phyloP scores from a whole-genome alignment of 2,329 filamentous ascomycete species.

The Xylaria sp. region DNA sequence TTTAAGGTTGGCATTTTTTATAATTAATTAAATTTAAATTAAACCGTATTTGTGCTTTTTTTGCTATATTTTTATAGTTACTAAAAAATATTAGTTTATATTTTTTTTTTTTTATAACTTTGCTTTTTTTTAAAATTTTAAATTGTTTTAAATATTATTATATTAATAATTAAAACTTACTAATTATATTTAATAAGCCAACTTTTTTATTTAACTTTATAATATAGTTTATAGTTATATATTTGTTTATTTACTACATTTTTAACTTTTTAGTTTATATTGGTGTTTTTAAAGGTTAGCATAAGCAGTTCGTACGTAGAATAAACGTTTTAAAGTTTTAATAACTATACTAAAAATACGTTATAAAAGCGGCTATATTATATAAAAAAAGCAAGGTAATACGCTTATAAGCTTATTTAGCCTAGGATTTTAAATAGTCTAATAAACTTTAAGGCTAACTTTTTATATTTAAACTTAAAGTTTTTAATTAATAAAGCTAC shows the following conservation, averaged over 20 bases:
- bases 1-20: too few species aligned
- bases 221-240: too few species aligned
- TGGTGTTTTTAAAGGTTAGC: neutral
- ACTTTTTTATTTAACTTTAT: too few species aligned
- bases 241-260: neutral
- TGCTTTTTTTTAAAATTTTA: too few species aligned
- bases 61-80: too few species aligned
- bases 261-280: conserved; percentile 7
- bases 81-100: too few species aligned
- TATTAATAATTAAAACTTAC: too few species aligned
- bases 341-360: neutral
- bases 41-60: too few species aligned
- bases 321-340: neutral
- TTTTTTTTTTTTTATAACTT: too few species aligned
- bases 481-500: neutral
- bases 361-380: neutral
- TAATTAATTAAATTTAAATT: too few species aligned
- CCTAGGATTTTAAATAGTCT: neutral
- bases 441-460: neutral
- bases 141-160: too few species aligned
- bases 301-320: neutral
- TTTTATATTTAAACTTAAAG: neutral
- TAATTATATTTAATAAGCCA: too few species aligned
- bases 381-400: neutral
- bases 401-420: neutral